A percentile compares a stretch with the other conserved stretches of the same genome.
Conservation (phyloP, 2,329 filamentous ascomycete species). For the Colletotrichum noveboracense region DNA sequence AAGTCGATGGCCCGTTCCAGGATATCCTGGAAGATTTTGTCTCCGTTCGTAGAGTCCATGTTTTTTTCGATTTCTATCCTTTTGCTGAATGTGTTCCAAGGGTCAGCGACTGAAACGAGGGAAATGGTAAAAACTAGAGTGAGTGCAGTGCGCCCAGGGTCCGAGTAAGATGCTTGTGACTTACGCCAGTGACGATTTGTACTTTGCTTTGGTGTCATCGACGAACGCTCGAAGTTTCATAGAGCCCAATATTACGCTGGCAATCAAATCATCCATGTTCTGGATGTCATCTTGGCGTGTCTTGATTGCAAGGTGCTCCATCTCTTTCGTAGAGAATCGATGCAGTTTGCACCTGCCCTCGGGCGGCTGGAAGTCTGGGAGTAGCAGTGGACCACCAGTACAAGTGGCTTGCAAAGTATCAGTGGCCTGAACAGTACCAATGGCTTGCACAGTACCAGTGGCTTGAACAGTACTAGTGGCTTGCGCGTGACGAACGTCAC, state of each 20-base stretch:
- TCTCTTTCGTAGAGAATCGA: neutral
- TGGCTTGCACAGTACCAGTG: too few species aligned
- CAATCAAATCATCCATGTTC: neutral
- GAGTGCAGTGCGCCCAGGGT: neutral
- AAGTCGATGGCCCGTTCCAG: neutral
- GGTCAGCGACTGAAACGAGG: neutral
- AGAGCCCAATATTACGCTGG: neutral
- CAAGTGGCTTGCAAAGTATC: neutral
- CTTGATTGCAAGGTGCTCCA: neutral
- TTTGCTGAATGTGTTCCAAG: neutral
- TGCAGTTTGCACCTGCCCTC: neutral
- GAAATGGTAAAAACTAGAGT: neutral
- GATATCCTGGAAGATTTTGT: neutral
- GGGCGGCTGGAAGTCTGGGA: neutral
- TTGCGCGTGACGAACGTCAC: neutral
- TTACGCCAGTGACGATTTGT: neutral
- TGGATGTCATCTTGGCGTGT: neutral
- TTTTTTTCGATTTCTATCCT: neutral
- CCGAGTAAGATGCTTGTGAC: neutral
- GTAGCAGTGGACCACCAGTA: neutral
- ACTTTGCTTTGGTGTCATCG: neutral
- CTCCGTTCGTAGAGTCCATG: neutral
- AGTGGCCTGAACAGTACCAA: too few species aligned
- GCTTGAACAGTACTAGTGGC: neutral
- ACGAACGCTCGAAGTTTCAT: neutral